Percentiles rank a stretch among this genome's conserved stretches.
Evolutionary conservation across 1,284 basidiomycete species (phyloP).

Genomic region (Cutaneotrichosporon sp.): DNA sequence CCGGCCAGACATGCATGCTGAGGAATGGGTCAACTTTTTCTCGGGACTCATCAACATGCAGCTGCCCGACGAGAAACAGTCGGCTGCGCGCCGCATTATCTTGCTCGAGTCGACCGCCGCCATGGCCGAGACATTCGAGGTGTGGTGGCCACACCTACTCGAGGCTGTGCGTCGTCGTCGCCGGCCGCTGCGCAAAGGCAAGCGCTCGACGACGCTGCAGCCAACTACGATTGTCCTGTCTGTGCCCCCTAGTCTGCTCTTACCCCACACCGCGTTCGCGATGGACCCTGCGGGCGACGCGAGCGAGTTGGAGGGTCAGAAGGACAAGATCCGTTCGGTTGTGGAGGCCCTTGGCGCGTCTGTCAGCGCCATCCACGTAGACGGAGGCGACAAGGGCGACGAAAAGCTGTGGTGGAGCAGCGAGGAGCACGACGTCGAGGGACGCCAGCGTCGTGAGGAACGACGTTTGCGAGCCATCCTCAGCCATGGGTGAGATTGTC

Average conservation of each 20-base stretch:
- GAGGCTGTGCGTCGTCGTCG: constrained; percentile 68
- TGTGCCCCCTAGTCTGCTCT: constrained; percentile 65
- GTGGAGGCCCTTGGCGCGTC: constrained; percentile 20
- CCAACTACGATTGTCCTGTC: constrained; percentile 78
- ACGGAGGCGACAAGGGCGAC: constrained; percentile 13
- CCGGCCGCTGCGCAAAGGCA: constrained; percentile 11
- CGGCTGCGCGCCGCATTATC: constrained; percentile 56
- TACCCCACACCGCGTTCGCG: constrained; percentile 41
- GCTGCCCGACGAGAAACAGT: constrained; percentile 7
- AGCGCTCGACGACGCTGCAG: constrained; percentile 13
- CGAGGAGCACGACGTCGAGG: constrained; percentile 31
- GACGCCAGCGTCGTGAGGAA: constrained; percentile 26
- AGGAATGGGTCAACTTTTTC: constrained; percentile 35
- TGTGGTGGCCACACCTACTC: constrained; percentile 74
- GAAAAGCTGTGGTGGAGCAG: constrained; percentile 38
- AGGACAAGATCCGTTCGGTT: constrained; percentile 22
- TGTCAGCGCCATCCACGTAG: constrained; percentile 16
- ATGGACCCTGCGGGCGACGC: constrained; percentile 45
- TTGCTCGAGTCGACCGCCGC: constrained; percentile 75
- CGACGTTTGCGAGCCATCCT: constrained; percentile 26
- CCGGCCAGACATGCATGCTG: constrained; percentile 12
- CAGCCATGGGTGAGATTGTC: constrained; percentile 18
- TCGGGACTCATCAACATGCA: constrained; percentile 31
- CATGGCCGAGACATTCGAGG: constrained; percentile 62
- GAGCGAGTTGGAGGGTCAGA: constrained; percentile 32